phyloP scores from a whole-genome alignment of 2,329 filamentous ascomycete species.

The Colletotrichum sp. region DNA sequence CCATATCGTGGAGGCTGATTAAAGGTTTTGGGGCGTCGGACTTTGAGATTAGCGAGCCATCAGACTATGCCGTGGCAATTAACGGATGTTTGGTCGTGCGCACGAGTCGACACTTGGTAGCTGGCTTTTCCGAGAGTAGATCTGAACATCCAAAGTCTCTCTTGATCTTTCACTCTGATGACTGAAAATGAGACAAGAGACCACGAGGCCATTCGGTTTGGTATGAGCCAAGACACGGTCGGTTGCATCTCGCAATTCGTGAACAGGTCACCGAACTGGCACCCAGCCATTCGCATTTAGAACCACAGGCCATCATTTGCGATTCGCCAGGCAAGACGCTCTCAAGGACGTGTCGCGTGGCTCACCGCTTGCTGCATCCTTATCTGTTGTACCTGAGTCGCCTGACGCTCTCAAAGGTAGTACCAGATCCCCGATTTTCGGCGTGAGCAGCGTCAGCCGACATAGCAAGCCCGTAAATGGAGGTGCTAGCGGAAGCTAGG shows the following conservation, averaged over 20 bases:
- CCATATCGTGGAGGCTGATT: background rate
- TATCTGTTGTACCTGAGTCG: constrained; percentile 9
- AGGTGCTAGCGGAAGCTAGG: background rate
- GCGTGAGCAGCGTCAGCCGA: constrained; percentile 12
- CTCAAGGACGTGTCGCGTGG: constrained; percentile 6
- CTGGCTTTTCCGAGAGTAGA: background rate
- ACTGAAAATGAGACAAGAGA: background rate
- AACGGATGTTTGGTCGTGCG: background rate
- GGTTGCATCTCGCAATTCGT: background rate
- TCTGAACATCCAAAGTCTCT: background rate
- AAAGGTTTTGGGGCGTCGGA: background rate
- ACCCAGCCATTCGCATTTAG: background rate
- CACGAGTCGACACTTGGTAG: background rate
- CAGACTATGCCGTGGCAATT: background rate
- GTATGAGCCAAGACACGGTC: background rate
- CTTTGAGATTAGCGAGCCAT: background rate
- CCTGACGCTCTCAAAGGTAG: background rate
- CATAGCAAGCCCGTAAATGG: background rate
- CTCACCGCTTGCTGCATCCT: constrained; percentile 6
- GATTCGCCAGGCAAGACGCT: background rate
- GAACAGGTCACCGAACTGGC: background rate
- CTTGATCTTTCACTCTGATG: background rate
- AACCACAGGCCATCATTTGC: background rate
- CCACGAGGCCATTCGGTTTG: background rate
- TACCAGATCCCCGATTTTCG: background rate